phyloP scores from a whole-genome alignment of 352 stramenopile genomes.

The Phytopythium vexans region DNA sequence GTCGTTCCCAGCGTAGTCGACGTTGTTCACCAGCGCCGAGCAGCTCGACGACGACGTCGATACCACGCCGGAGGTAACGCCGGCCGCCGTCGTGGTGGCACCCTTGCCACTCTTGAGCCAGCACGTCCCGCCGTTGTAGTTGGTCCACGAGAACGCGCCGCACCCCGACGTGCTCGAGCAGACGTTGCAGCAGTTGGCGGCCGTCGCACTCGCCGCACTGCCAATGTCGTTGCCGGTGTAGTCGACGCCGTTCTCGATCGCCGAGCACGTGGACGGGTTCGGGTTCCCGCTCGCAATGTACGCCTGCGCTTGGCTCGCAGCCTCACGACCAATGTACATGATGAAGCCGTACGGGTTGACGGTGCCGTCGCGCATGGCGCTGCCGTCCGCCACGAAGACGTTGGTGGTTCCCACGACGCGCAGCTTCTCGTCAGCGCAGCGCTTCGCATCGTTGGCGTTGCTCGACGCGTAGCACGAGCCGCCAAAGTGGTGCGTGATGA shows the following conservation, averaged over 20 bases:
- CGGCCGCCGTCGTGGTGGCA: not conserved
- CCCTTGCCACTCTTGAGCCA: slow-evolving; percentile 21
- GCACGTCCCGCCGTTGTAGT: slow-evolving; percentile 36
- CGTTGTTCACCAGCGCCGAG: slow-evolving; percentile 21
- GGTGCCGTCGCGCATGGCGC: slow-evolving; percentile 56
- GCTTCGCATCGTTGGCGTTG: slow-evolving; percentile 34
- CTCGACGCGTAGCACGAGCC: slow-evolving; percentile 68
- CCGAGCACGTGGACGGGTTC: slow-evolving; percentile 12
- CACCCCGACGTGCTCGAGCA: slow-evolving; percentile 14
- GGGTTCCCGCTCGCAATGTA: slow-evolving; percentile 23
- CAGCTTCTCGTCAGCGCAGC: slow-evolving; percentile 59
- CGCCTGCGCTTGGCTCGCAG: slow-evolving; percentile 31
- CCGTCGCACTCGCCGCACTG: slow-evolving; percentile 3
- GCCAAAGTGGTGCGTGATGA: slow-evolving; percentile 58
- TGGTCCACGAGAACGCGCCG: slow-evolving; percentile 34
- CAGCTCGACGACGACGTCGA: slow-evolving; percentile 14
- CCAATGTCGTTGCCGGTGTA: slow-evolving; percentile 35
- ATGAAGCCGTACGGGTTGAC: slow-evolving; percentile 73
- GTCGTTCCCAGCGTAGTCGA: slow-evolving; percentile 20
- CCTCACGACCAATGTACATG: slow-evolving; percentile 68
- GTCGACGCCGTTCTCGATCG: slow-evolving; percentile 29
- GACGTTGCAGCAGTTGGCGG: slow-evolving; percentile 12
- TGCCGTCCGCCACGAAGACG: slow-evolving; percentile 62
- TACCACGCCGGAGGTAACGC: slow-evolving; percentile 15
- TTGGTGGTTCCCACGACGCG: slow-evolving; percentile 62